Base-by-base conservation (phyloP, 352 stramenopile genomes). In the Phytophthora fragariae region DNA sequence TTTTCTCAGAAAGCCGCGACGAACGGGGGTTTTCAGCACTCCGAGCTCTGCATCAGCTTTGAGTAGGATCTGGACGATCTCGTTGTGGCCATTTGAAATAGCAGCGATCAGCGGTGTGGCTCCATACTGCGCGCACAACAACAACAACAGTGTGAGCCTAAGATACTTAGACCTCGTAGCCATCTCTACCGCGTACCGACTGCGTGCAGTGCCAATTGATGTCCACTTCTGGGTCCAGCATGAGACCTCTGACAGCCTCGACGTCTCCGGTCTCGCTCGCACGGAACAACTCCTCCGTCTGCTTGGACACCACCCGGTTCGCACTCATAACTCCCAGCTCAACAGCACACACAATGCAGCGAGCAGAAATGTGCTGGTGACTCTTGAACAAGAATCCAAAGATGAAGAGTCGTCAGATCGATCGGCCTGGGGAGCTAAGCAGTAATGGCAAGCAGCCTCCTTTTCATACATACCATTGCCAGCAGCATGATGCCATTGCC, bases 201-300 rank as follows among this genome's bases (percentile, higher is more conserved):
- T 90, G 81, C 59, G 75, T 77, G 73, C 80, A 76, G 62, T 94
- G 88, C 83, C 86, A 95, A 72, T 95, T 93, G 60, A 93, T 76
- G 62, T 93, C 84, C 8, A 76, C 78, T 44, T 64, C 65, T 52
- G 82, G 68, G 47, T 91, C 68, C 19, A 73, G 21, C 31, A 93
- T 44, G 12, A 95, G 75, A 56, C 72, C 64, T 24, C 72, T 62
- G 10, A 92, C 88, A 14, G 62, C 66, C 56, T 88, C 77, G 1
- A 70, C 68, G 53, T 92, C 81, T 4, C 88, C 88, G 10, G 47
- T 76, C 41, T 89, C 82, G 57, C 85, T 88, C 62, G 84, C 88
- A 1, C 63, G 68, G 57, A 94, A 93, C 15, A 93, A 67, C 60
- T 80, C 76, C 54, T 84, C 74, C 27, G 88, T 95, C 72, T 86